Evolutionary conservation across 1,284 basidiomycete species (phyloP).

Genomic region (Pseudozyma flocculosa): DNA sequence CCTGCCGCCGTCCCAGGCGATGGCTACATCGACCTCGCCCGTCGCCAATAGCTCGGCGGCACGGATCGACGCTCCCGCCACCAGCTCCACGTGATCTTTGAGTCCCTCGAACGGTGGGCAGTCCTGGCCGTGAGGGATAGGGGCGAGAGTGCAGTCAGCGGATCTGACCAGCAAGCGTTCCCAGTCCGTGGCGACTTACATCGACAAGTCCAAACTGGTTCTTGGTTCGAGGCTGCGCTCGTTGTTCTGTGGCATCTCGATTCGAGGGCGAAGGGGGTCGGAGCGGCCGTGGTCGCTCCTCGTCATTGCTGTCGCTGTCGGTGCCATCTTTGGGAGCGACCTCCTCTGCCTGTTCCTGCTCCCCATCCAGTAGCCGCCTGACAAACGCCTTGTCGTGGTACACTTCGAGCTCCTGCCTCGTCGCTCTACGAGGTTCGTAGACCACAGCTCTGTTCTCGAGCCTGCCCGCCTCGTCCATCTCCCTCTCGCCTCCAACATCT

Average conservation of each 20-base stretch:
- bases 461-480: background rate
- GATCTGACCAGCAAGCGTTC: too few relatives aligned
- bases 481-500: background rate
- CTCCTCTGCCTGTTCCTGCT: slow-evolving; percentile 1
- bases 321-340: slow-evolving; percentile 1
- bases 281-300: too few relatives aligned
- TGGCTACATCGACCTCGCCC: slow-evolving; percentile 66
- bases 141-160: too few relatives aligned
- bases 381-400: slow-evolving; percentile 22
- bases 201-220: slow-evolving; percentile 69
- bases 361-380: slow-evolving; percentile 9
- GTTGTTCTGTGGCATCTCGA: background rate
- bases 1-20: slow-evolving; percentile 79
- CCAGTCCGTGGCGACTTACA: slow-evolving; percentile 60
- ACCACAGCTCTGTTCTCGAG: slow-evolving; percentile 7
- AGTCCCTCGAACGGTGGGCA: slow-evolving; percentile 75
- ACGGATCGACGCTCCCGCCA: slow-evolving; percentile 75
- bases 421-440: slow-evolving; percentile 6
- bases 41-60: slow-evolving; percentile 69
- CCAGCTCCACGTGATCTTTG: slow-evolving; percentile 68
- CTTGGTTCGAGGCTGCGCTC: slow-evolving; percentile 34
- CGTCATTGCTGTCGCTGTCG: background rate
- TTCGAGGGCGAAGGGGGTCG: too few relatives aligned
- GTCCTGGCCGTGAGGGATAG: slow-evolving; percentile 64
- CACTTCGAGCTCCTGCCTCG: slow-evolving; percentile 11